Evolutionary conservation across 208 protist genomes (phyloP).

Genomic region (Trypanosoma caninum): DNA sequence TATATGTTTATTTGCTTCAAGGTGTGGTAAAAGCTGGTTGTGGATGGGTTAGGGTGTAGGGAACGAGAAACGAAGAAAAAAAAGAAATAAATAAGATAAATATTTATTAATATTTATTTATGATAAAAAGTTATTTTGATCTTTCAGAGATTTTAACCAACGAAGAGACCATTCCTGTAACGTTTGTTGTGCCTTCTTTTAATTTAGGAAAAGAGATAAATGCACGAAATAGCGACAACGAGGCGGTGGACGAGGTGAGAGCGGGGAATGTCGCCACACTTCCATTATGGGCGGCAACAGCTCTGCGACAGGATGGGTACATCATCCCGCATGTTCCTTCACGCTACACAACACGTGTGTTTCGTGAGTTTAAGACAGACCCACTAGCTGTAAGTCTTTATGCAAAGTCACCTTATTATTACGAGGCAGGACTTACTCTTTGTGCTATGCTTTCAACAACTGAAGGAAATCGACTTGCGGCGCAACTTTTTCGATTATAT

Average conservation of each 20-base stretch:
- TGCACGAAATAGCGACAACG: conserved; percentile 36
- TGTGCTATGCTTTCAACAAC: conserved; percentile 48
- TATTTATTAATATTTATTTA: too few species aligned
- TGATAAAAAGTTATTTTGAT: conserved; percentile 80
- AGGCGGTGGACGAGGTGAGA: conserved; percentile 36
- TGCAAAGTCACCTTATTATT: conserved; percentile 66
- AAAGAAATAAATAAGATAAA: too few species aligned
- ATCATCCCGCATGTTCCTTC: conserved; percentile 42
- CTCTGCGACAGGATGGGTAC: conserved; percentile 49
- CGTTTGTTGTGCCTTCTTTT: conserved; percentile 53
- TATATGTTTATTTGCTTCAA: neutral
- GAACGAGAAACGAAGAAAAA: too few species aligned
- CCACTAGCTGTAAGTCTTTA: conserved; percentile 56
- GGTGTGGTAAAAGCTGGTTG: neutral
- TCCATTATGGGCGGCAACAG: conserved; percentile 59
- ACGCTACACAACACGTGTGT: conserved; percentile 55
- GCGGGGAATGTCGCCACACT: conserved; percentile 46
- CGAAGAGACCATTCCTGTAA: conserved; percentile 56
- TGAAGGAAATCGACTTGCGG: conserved; percentile 64
- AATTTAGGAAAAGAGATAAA: conserved; percentile 44
- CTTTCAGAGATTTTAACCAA: conserved; percentile 41
- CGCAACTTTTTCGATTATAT: conserved; percentile 70
- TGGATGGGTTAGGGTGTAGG: too few species aligned
- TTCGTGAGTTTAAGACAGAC: conserved; percentile 80
- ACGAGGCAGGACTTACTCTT: conserved; percentile 52